These are phyloP conservation scores for Thecamonas trahens DNA, from an alignment of 78 protist species.

Conservation along the genomic window DNA sequence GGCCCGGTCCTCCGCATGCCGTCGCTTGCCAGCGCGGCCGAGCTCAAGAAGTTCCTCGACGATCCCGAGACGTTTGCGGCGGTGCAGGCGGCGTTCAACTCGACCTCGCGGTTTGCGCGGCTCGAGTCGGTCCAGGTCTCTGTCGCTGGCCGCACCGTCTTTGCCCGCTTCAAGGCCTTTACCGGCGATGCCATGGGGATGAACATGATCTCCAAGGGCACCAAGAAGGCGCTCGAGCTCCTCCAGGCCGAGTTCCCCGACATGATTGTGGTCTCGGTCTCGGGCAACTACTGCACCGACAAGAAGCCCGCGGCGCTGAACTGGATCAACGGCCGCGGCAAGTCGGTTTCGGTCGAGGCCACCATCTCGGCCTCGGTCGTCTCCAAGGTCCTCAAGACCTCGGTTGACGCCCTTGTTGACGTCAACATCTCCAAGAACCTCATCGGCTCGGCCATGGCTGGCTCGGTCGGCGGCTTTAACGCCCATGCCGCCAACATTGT, in stretches of 20 bases:
- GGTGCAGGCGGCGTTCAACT: constrained; percentile 17
- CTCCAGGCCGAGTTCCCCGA: constrained; percentile 34
- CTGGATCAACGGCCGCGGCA: constrained; percentile 93
- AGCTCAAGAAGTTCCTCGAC: constrained; percentile 33
- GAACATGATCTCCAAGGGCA: constrained; percentile 89
- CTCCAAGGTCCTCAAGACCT: constrained; percentile 70
- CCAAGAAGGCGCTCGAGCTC: constrained; percentile 19
- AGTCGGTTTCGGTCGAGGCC: constrained; percentile 83
- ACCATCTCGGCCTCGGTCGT: constrained; percentile 58
- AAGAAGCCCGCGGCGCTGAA: constrained; percentile 83
- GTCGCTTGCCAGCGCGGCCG: constrained; percentile 11
- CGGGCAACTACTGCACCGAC: constrained; percentile 82
- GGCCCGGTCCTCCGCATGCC: constrained; percentile 65
- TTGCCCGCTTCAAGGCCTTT: constrained; percentile 40
- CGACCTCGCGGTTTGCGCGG: constrained; percentile 53
- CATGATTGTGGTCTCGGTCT: constrained; percentile 24
- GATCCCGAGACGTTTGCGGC: background rate
- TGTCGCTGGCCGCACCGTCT: constrained; percentile 51
- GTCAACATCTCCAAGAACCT: constrained; percentile 78
- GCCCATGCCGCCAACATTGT: constrained; percentile 96
- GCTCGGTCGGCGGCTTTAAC: constrained; percentile 86
- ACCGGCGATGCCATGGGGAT: constrained; percentile 95
- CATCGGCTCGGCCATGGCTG: constrained; percentile 93
- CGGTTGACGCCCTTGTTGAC: constrained; percentile 38
- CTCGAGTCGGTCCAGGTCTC: constrained; percentile 13